phyloP scores from a whole-genome alignment of 2,329 filamentous ascomycete genomes.

The Botrytis tulipae region DNA sequence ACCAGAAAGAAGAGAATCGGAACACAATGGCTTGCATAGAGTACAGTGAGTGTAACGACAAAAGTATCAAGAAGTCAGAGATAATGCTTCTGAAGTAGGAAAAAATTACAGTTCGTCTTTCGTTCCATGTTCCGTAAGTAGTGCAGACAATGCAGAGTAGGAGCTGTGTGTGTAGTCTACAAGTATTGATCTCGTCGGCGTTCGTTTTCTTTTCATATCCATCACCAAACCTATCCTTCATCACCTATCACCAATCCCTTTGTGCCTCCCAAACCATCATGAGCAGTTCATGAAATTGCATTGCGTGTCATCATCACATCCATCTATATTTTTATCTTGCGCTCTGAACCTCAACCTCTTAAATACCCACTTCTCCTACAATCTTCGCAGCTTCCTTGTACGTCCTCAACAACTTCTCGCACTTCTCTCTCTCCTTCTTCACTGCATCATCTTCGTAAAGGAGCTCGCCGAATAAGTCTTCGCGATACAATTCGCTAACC shows the following conservation, averaged over 20 bases:
- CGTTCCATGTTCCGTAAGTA: neutral
- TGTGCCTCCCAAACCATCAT: conserved; percentile 9
- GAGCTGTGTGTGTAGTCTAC: conserved; percentile 13
- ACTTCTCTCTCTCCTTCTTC: conserved; percentile 97
- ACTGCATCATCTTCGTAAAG: conserved; percentile 97
- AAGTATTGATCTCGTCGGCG: neutral
- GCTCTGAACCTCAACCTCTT: conserved; percentile 13
- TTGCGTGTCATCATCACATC: conserved; percentile 7
- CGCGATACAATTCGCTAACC: conserved; percentile 93
- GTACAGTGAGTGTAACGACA: neutral
- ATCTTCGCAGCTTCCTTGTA: conserved; percentile 99
- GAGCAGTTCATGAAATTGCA: conserved; percentile 11
- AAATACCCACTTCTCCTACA: conserved; percentile 87
- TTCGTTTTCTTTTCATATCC: conserved; percentile 3
- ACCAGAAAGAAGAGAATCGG: neutral
- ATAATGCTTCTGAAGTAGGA: neutral
- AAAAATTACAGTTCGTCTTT: neutral
- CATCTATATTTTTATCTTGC: neutral
- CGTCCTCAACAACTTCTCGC: conserved; percentile 89
- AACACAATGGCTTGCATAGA: neutral
- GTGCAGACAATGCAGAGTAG: neutral
- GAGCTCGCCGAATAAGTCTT: conserved; percentile 84
- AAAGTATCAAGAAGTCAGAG: neutral
- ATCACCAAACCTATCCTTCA: conserved; percentile 5
- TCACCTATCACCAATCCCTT: conserved; percentile 6